These are phyloP conservation scores for Salix arbutifolia DNA, from an alignment of 345 rosid species.

Conservation along the genomic window DNA sequence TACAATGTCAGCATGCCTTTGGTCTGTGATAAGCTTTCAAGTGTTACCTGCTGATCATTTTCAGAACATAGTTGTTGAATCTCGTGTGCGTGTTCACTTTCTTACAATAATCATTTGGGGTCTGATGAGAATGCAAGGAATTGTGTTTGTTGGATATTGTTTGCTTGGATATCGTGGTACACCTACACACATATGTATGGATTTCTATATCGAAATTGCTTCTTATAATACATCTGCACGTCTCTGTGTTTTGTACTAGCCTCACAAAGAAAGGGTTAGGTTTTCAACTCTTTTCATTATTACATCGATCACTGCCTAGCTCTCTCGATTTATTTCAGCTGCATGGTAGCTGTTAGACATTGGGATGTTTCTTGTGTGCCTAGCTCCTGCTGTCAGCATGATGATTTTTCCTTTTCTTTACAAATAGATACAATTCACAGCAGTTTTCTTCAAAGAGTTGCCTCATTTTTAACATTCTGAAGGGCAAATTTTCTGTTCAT, in stretches of 20 bases:
- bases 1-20: background rate
- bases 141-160: background rate
- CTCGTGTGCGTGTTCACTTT: background rate
- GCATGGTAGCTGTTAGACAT: background rate
- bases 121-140: background rate
- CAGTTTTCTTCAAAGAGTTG: background rate
- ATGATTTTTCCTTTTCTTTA: background rate
- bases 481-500: background rate
- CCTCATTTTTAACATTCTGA: background rate
- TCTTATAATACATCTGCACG: background rate
- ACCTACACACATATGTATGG: background rate
- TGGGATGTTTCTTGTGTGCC: background rate
- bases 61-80: background rate
- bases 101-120: background rate
- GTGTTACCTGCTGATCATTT: background rate
- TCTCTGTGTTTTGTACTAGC: background rate
- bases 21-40: background rate
- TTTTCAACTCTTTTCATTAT: background rate
- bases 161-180: background rate
- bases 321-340: background rate
- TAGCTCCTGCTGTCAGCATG: background rate
- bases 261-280: background rate
- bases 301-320: background rate
- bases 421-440: background rate
- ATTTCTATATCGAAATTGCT: background rate